phyloP scores from a whole-genome alignment of 1,139 yeast species.

The Lodderomyces parapsilosis region DNA sequence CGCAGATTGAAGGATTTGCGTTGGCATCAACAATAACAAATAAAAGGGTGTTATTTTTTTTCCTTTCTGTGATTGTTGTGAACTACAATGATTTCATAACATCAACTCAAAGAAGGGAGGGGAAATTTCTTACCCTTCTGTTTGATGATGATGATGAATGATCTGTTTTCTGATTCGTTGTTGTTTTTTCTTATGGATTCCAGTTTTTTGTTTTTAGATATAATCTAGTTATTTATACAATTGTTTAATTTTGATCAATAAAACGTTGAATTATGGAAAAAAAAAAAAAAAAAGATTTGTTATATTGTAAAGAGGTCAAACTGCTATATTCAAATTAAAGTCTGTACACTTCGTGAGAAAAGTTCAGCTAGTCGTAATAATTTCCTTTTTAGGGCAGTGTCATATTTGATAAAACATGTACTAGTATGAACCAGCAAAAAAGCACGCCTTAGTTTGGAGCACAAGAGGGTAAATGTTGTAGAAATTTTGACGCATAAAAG shows the following conservation, averaged over 20 bases:
- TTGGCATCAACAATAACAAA: too few species aligned
- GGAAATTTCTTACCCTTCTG: background rate
- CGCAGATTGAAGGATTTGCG: too few species aligned
- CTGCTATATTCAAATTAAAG: too few species aligned
- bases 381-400: background rate
- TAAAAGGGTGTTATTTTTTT: background rate
- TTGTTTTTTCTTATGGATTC: background rate
- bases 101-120: background rate
- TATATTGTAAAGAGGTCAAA: background rate
- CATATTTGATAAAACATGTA: too few species aligned
- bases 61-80: conserved; percentile 1
- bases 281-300: too few species aligned
- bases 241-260: background rate
- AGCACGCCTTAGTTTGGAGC: too few species aligned
- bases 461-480: too few species aligned
- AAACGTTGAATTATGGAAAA: background rate
- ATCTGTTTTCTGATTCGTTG: background rate
- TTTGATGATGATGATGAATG: too few species aligned
- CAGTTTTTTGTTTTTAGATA: background rate
- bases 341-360: too few species aligned
- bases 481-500: too few species aligned
- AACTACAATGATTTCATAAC: background rate
- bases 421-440: too few species aligned
- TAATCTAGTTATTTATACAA: background rate
- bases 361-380: background rate